Conservation (phyloP, 352 stramenopile genomes). For the Albugo candida region DNA sequence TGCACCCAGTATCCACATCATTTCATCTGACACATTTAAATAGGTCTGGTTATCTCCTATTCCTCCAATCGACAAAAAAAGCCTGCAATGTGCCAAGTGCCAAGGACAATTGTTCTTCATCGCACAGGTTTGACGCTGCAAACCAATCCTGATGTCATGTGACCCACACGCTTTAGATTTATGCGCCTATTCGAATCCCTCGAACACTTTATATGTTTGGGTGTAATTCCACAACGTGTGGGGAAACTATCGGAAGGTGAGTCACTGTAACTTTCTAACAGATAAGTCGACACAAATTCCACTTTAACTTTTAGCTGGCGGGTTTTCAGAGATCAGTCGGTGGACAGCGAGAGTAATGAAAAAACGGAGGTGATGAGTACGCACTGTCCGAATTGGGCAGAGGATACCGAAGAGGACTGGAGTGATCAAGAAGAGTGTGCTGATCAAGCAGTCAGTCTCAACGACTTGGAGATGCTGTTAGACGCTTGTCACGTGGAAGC, state of each 20-base stretch:
- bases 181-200: constrained; percentile 46
- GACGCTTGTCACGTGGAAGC: constrained; percentile 52
- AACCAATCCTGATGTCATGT: constrained; percentile 1
- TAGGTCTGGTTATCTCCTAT: too few relatives aligned
- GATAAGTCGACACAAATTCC: too few relatives aligned
- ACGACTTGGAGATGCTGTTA: constrained; percentile 45
- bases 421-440: constrained; percentile 33
- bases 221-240: constrained; percentile 64
- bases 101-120: constrained; percentile 38
- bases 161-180: constrained; percentile 22
- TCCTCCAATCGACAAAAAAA: constrained; percentile 16
- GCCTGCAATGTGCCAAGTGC: constrained; percentile 38
- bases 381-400: constrained; percentile 4
- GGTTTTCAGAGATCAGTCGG: constrained; percentile 41
- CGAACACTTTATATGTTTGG: constrained; percentile 71
- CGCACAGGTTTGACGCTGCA: constrained; percentile 16
- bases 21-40: too few relatives aligned
- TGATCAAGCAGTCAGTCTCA: constrained; percentile 8
- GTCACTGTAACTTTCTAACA: not conserved
- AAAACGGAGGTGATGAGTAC: not conserved
- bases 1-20: too few relatives aligned
- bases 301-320: constrained; percentile 47
- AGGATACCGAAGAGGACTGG: constrained; percentile 40
- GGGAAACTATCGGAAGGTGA: constrained; percentile 9
- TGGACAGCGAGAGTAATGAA: not conserved